Conservation (phyloP, 371 early-diverging fungal species). For the Actinomortierella ambigua region DNA sequence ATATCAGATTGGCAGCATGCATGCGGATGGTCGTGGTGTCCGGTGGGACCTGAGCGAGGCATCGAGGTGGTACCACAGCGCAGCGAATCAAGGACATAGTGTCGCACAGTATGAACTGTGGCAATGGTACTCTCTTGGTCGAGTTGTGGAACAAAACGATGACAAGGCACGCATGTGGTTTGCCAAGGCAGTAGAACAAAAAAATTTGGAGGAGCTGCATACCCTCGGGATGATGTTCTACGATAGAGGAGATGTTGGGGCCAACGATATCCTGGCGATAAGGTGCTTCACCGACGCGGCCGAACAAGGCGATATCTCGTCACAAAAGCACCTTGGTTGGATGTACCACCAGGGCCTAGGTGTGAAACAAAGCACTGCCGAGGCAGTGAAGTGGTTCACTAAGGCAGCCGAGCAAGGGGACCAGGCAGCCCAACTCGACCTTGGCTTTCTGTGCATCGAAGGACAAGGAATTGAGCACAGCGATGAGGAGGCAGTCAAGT, state of each 20-base stretch:
- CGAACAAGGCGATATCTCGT: slow-evolving; percentile 59
- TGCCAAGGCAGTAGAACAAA: slow-evolving; percentile 67
- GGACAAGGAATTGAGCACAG: slow-evolving; percentile 76
- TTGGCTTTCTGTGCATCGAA: slow-evolving; percentile 79
- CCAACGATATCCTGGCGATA: no score
- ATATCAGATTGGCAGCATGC: slow-evolving; percentile 76
- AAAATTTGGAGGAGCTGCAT: slow-evolving; percentile 83
- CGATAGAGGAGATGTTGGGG: no score
- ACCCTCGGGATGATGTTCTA: slow-evolving; percentile 76
- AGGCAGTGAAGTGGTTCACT: slow-evolving; percentile 75
- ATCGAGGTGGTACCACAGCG: slow-evolving; percentile 69
- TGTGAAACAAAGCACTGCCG: slow-evolving; percentile 56
- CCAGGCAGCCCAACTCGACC: slow-evolving; percentile 77
- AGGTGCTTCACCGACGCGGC: slow-evolving; percentile 77
- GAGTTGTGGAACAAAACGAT: slow-evolving; percentile 70
- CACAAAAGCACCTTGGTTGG: neutral
- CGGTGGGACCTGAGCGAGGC: slow-evolving; percentile 67
- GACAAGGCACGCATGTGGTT: slow-evolving; percentile 75
- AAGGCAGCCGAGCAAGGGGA: slow-evolving; percentile 72
- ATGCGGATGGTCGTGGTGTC: slow-evolving; percentile 82
- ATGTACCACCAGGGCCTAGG: slow-evolving; percentile 82
- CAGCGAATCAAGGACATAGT: slow-evolving; percentile 66
- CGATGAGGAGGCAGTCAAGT: slow-evolving; percentile 67
- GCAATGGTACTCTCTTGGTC: slow-evolving; percentile 84
- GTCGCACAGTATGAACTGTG: slow-evolving; percentile 86